Evolutionary conservation across 1,139 yeast species (phyloP).

Genomic region (Suhomyces anneliseae): DNA sequence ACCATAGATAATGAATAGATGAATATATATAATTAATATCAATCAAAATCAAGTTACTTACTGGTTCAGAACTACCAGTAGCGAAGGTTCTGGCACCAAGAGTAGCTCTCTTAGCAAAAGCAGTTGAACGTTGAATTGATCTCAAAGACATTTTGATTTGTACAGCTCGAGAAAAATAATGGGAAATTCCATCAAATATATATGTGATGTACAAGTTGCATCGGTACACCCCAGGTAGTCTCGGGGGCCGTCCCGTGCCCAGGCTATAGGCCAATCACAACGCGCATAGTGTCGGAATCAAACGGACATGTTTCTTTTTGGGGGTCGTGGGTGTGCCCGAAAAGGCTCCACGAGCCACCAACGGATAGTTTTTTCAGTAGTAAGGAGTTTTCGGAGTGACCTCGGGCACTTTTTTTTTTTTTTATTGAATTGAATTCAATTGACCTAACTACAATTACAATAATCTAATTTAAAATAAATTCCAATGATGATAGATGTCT

Average conservation of each 20-base stretch:
- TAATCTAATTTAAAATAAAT: too few relatives aligned
- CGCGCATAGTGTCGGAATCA: conserved; percentile 10
- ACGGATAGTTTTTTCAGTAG: neutral
- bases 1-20: too few relatives aligned
- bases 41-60: conserved; percentile 32
- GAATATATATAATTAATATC: too few relatives aligned
- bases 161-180: conserved; percentile 6
- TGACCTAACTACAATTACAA: neutral
- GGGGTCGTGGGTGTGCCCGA: neutral
- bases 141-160: conserved; percentile 35
- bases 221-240: conserved; percentile 3
- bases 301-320: conserved; percentile 11
- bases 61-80: conserved; percentile 49
- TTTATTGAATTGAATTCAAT: neutral
- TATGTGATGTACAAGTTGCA: conserved; percentile 7
- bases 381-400: neutral
- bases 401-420: neutral
- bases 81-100: conserved; percentile 45
- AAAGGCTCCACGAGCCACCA: neutral
- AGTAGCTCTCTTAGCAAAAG: conserved; percentile 38
- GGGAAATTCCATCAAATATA: conserved; percentile 16
- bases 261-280: conserved; percentile 10
- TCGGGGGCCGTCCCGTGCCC: conserved; percentile 10
- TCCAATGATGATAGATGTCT: too few relatives aligned
- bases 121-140: conserved; percentile 38